phyloP scores from a whole-genome alignment of 2,329 filamentous ascomycete species.

The Amauroascus niger region DNA sequence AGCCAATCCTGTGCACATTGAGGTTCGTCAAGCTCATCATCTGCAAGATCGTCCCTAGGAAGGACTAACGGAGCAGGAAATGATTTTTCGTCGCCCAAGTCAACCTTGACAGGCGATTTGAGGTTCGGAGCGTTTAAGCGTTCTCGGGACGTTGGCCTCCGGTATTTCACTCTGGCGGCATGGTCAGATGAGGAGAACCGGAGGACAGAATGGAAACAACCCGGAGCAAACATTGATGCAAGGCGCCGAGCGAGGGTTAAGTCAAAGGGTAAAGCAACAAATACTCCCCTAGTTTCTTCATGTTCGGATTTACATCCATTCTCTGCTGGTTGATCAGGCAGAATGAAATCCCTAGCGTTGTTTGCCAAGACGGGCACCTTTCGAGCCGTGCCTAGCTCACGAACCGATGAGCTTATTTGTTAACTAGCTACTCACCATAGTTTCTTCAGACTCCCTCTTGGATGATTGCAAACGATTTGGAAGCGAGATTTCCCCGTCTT shows the following conservation, averaged over 20 bases:
- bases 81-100: constrained; percentile 13
- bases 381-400: no score
- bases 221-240: background rate
- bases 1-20: constrained; percentile 49
- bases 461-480: no score
- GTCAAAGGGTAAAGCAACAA: background rate
- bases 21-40: constrained; percentile 46
- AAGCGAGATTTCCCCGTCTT: no score
- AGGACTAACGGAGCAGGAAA: constrained; percentile 54
- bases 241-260: background rate
- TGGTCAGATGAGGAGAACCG: background rate
- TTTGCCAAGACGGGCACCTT: no score
- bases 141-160: background rate
- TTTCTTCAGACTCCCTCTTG: no score
- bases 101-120: background rate
- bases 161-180: constrained; percentile 1
- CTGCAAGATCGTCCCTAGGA: constrained; percentile 49
- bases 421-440: no score
- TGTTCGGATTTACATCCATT: no score
- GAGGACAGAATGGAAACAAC: background rate
- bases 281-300: background rate
- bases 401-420: no score
- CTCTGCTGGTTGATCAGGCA: no score
- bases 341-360: no score
- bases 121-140: background rate